These are phyloP conservation scores for Flaveria ramosissima DNA, from an alignment of 129 eudicot genomes.

Conservation along the genomic window DNA sequence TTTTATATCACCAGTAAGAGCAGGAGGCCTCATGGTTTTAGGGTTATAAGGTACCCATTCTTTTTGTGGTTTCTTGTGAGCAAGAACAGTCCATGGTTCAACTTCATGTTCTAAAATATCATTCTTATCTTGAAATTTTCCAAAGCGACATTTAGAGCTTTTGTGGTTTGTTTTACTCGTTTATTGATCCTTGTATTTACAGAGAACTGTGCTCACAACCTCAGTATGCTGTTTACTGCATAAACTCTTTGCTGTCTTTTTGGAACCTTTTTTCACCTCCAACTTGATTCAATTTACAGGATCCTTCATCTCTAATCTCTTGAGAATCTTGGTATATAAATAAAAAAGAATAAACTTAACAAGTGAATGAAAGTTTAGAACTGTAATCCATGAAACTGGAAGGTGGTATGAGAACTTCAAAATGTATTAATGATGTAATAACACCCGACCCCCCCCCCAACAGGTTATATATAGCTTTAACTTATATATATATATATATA, in stretches of 20 bases:
- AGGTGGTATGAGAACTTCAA: too few species aligned
- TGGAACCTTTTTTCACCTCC: conserved; percentile 32
- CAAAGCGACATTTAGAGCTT: conserved; percentile 9
- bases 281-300: conserved; percentile 24
- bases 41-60: conserved; percentile 91
- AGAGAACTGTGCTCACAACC: conserved; percentile 25
- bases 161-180: conserved; percentile 34
- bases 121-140: conserved; percentile 26
- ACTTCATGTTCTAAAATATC: conserved; percentile 38
- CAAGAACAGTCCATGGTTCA: conserved; percentile 93
- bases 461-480: too few species aligned
- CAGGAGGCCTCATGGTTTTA: conserved; percentile 77
- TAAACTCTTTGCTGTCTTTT: conserved; percentile 44
- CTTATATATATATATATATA: too few species aligned
- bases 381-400: background rate
- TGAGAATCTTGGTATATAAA: background rate
- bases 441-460: too few species aligned
- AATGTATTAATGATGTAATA: too few species aligned
- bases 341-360: too few species aligned
- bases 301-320: conserved; percentile 35
- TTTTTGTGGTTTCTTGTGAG: conserved; percentile 97
- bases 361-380: conserved; percentile 3
- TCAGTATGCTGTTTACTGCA: conserved; percentile 30
- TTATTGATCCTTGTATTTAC: conserved; percentile 38
- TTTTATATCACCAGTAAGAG: conserved; percentile 50